A percentile compares a stretch with the other conserved stretches of the same genome.
These are phyloP conservation scores for Aspergillus transmontanensis DNA, from an alignment of 2,329 filamentous ascomycete species.

Conservation along the genomic window DNA sequence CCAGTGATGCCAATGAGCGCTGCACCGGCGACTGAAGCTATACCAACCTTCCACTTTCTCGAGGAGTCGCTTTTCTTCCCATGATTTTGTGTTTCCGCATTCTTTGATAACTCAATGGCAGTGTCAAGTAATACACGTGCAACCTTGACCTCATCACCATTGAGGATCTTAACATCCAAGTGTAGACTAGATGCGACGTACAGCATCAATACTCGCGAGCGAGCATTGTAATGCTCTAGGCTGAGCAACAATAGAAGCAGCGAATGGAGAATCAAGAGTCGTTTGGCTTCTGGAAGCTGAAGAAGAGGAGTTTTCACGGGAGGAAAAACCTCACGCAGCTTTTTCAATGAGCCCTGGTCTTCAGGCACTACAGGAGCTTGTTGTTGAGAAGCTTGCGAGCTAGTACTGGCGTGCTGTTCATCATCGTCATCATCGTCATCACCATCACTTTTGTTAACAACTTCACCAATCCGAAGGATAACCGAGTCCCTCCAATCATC, in stretches of 20 bases:
- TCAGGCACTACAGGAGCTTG: constrained; percentile 26
- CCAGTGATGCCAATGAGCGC: constrained; percentile 82
- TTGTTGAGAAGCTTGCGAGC: constrained; percentile 24
- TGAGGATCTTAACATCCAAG: constrained; percentile 65
- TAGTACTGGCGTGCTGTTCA: constrained; percentile 33
- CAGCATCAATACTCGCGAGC: constrained; percentile 72
- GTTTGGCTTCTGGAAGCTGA: constrained; percentile 43
- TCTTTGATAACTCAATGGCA: constrained; percentile 75
- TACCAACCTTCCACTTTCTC: constrained; percentile 77
- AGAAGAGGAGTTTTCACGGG: constrained; percentile 62
- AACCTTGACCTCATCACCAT: constrained; percentile 73
- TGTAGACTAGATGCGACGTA: constrained; percentile 70
- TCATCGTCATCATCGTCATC: constrained; percentile 40
- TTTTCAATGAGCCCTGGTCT: constrained; percentile 28
- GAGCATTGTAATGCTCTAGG: constrained; percentile 74
- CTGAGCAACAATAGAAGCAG: constrained; percentile 73
- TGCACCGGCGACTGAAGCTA: constrained; percentile 85
- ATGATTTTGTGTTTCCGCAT: constrained; percentile 74
- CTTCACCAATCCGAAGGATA: constrained; percentile 69
- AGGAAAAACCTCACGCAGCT: constrained; percentile 52
- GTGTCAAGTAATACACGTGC: constrained; percentile 74
- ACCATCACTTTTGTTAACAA: constrained; percentile 58
- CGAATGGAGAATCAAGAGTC: constrained; percentile 69
- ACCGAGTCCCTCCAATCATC: constrained; percentile 78
- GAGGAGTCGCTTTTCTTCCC: constrained; percentile 66